Percentiles rank a stretch among this genome's conserved stretches.
Evolutionary conservation across 2,329 filamentous ascomycete species (phyloP).

Genomic region (Ophiostoma fasciatum): DNA sequence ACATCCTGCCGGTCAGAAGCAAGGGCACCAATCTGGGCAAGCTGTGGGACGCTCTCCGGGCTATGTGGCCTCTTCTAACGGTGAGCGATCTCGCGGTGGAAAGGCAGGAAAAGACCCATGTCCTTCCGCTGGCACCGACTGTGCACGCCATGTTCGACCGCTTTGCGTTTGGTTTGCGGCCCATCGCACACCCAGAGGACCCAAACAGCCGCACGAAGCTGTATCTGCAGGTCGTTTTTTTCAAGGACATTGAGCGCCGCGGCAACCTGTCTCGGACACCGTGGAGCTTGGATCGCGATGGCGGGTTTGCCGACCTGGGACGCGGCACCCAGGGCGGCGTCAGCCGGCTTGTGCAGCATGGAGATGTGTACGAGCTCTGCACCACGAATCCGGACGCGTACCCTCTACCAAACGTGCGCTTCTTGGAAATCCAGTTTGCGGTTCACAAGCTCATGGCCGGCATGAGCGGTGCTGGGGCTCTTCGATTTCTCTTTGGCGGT

Average conservation of each 20-base stretch:
- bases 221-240: no score
- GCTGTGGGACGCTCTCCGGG: not conserved
- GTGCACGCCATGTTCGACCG: no score
- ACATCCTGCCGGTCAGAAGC: not conserved
- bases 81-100: no score
- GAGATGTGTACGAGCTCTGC: not conserved
- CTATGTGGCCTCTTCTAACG: not conserved
- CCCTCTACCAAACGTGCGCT: not conserved
- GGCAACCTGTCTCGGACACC: no score
- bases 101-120: no score
- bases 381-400: not conserved
- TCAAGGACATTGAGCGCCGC: no score
- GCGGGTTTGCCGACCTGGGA: no score
- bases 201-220: no score
- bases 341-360: not conserved
- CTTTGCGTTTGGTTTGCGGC: no score
- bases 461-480: not conserved
- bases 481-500: not conserved
- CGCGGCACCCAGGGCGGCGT: not conserved
- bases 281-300: no score
- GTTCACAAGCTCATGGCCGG: not conserved
- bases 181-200: no score
- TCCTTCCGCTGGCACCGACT: no score
- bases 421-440: not conserved
- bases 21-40: not conserved